A percentile compares a stretch with the other conserved stretches of the same genome.
Evolutionary conservation across 2,329 filamentous ascomycete genomes (phyloP).

Genomic region (Zasmidium citrigriseum): DNA sequence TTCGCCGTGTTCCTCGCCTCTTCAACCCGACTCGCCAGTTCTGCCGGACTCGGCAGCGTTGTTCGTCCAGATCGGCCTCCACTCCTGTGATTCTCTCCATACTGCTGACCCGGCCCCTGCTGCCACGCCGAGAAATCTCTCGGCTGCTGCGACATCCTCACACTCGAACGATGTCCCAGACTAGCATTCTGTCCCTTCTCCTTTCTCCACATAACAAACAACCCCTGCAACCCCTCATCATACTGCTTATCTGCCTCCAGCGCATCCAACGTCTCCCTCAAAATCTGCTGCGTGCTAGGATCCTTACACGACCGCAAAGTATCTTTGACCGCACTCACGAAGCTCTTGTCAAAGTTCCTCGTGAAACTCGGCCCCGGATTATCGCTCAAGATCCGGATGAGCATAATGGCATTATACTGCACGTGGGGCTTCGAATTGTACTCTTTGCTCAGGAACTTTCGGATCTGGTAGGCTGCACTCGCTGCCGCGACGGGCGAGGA

Average conservation of each 20-base stretch:
- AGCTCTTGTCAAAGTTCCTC: constrained; percentile 84
- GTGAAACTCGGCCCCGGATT: constrained; percentile 91
- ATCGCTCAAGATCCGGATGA: constrained; percentile 85
- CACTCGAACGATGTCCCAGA: constrained; percentile 12
- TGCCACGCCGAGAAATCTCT: background rate
- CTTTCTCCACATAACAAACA: constrained; percentile 86
- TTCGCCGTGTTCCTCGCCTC: constrained; percentile 90
- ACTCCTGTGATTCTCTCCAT: background rate
- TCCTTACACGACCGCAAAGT: constrained; percentile 72
- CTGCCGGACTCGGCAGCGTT: constrained; percentile 64
- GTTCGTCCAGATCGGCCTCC: background rate
- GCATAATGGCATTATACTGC: constrained; percentile 96
- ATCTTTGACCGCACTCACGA: constrained; percentile 73
- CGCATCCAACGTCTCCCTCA: constrained; percentile 81
- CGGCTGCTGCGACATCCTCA: constrained; percentile 3
- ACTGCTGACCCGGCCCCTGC: constrained; percentile 2
- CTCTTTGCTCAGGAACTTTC: constrained; percentile 78
- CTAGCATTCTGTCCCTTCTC: constrained; percentile 62
- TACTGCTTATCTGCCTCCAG: constrained; percentile 71
- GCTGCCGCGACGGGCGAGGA: constrained; percentile 84
- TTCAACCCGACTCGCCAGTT: constrained; percentile 80
- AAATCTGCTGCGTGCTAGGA: constrained; percentile 76
- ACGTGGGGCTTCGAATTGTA: constrained; percentile 61
- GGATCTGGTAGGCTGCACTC: constrained; percentile 77
- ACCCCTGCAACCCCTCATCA: constrained; percentile 70